phyloP scores from a whole-genome alignment of 1,284 basidiomycete species.

The Xanthoconium separans region DNA sequence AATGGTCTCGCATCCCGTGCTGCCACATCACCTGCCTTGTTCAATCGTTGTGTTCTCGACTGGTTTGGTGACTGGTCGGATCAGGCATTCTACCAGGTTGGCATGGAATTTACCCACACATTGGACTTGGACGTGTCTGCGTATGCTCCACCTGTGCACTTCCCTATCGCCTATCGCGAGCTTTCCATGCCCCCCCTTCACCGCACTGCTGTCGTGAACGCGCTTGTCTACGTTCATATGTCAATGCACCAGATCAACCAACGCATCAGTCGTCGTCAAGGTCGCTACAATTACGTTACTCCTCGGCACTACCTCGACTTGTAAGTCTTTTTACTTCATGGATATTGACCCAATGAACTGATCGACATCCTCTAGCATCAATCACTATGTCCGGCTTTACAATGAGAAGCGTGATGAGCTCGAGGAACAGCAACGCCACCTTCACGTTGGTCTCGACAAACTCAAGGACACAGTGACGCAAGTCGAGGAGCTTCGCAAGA shows the following conservation, averaged over 20 bases:
- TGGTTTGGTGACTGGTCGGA: conserved; percentile 99
- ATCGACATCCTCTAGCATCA: conserved; percentile 62
- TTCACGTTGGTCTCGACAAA: conserved; percentile 98
- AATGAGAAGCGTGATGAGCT: conserved; percentile 98
- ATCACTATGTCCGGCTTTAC: conserved; percentile 96
- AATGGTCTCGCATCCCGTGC: conserved; percentile 94
- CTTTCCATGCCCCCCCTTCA: conserved; percentile 80
- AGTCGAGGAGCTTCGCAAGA: conserved; percentile 94
- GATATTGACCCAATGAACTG: conserved; percentile 6
- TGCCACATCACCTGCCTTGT: conserved; percentile 95
- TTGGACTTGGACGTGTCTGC: conserved; percentile 86
- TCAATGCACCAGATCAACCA: conserved; percentile 89
- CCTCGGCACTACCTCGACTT: conserved; percentile 98
- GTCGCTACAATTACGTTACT: conserved; percentile 95
- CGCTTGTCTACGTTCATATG: conserved; percentile 90
- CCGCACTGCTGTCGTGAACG: conserved; percentile 89
- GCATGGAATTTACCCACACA: conserved; percentile 89
- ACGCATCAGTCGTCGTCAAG: conserved; percentile 87
- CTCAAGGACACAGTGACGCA: conserved; percentile 93
- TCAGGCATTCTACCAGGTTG: conserved; percentile 96
- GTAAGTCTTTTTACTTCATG: conserved; percentile 52
- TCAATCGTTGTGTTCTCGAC: conserved; percentile 97
- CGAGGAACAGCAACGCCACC: conserved; percentile 98
- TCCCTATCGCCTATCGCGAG: conserved; percentile 87
- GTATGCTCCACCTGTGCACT: conserved; percentile 75